These are phyloP conservation scores for Colletotrichum trifolii DNA, from an alignment of 2,329 filamentous ascomycete genomes.

Conservation along the genomic window DNA sequence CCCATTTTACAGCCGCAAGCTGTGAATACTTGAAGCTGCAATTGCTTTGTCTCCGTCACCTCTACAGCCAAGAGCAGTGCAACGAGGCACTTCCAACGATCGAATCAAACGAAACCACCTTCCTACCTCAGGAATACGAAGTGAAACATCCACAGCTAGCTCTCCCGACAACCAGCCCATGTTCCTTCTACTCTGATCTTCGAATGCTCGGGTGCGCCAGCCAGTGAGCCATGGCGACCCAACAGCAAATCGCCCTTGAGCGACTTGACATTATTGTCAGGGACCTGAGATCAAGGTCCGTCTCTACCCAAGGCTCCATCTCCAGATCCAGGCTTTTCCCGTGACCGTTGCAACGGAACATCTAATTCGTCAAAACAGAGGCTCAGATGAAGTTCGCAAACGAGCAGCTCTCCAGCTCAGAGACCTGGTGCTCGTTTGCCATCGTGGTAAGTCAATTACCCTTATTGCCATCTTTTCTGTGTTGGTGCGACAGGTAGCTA, in stretches of 20 bases:
- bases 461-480: constrained; percentile 5
- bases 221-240: constrained; percentile 51
- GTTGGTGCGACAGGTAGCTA: constrained; percentile 4
- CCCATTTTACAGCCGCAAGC: too few species aligned
- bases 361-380: constrained; percentile 14
- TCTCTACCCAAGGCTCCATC: constrained; percentile 11
- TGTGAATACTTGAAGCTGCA: neutral
- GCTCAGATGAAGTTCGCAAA: constrained; percentile 61
- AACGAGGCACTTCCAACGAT: neutral
- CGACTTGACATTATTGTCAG: constrained; percentile 65
- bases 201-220: constrained; percentile 36
- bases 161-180: constrained; percentile 24
- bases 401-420: constrained; percentile 65
- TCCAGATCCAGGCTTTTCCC: neutral
- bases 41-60: neutral
- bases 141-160: neutral
- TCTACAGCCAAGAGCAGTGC: neutral
- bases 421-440: constrained; percentile 65
- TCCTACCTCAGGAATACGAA: neutral
- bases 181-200: constrained; percentile 22
- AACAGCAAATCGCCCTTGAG: constrained; percentile 65
- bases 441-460: constrained; percentile 59
- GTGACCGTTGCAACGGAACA: neutral
- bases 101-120: neutral
- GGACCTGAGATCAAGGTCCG: constrained; percentile 67